phyloP scores from a whole-genome alignment of 805 yeast genomes.

The Clavispora fructus region DNA sequence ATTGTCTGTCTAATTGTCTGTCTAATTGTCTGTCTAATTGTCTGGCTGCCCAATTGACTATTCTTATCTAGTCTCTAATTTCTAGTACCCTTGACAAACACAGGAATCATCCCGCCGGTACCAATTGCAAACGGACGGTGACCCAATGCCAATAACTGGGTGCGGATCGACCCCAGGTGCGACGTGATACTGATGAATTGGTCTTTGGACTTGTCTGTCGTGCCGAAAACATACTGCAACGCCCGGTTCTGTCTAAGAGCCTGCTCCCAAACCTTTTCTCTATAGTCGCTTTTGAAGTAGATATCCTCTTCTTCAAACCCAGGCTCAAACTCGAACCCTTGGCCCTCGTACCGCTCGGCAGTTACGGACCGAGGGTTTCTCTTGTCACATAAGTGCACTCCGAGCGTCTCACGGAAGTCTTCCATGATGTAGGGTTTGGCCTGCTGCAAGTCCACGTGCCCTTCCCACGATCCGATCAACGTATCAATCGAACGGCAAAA shows the following conservation, averaged over 20 bases:
- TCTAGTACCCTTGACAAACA: conserved; percentile 41
- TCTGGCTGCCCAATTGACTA: too few species aligned
- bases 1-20: too few species aligned
- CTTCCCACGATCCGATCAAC: conserved; percentile 43
- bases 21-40: too few species aligned
- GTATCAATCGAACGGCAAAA: conserved; percentile 49
- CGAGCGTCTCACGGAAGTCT: conserved; percentile 44
- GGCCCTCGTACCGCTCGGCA: conserved; percentile 34
- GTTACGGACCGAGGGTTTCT: conserved; percentile 34
- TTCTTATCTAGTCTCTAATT: neutral
- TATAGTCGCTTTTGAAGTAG: conserved; percentile 31
- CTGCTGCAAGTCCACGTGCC: conserved; percentile 16
- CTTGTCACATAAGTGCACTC: conserved; percentile 48
- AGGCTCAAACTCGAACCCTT: conserved; percentile 39
- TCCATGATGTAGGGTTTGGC: conserved; percentile 40
- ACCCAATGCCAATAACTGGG: conserved; percentile 42
- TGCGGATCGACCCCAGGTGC: conserved; percentile 48
- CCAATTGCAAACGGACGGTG: conserved; percentile 46
- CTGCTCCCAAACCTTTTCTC: conserved; percentile 40
- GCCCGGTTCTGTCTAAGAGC: conserved; percentile 30
- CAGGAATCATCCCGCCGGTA: conserved; percentile 56
- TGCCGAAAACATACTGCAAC: conserved; percentile 32
- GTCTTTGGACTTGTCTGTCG: conserved; percentile 13
- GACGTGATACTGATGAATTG: conserved; percentile 39
- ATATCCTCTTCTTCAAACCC: conserved; percentile 44